Percentiles rank a stretch among this genome's conserved stretches.
Conservation (phyloP, 345 rosid genomes). For the Rhizophora apiculata region DNA sequence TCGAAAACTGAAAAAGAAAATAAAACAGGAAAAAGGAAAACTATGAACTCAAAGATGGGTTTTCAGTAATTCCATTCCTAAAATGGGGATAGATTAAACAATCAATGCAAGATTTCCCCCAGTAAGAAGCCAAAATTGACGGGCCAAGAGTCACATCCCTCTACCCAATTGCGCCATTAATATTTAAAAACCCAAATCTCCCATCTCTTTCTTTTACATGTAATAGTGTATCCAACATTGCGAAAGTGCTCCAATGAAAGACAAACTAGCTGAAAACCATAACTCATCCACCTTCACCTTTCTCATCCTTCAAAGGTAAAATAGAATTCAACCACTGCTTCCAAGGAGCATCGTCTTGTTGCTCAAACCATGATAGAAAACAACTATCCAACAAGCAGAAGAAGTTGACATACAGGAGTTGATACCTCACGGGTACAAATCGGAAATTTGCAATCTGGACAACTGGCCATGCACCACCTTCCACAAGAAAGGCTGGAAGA, state of each 20-base stretch:
- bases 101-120: background rate
- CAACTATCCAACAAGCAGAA: constrained; percentile 48
- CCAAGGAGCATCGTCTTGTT: constrained; percentile 45
- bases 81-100: background rate
- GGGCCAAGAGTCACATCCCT: background rate
- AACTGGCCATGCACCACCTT: constrained; percentile 38
- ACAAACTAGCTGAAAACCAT: background rate
- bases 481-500: constrained; percentile 28
- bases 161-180: background rate
- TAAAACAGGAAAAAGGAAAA: too few relatives aligned
- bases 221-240: background rate
- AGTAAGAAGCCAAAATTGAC: background rate
- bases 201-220: background rate
- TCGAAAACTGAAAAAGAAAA: too few relatives aligned
- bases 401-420: constrained; percentile 34
- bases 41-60: too few relatives aligned
- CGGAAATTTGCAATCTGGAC: constrained; percentile 36
- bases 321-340: constrained; percentile 32
- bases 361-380: constrained; percentile 44
- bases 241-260: background rate
- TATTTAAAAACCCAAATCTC: background rate
- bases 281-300: constrained; percentile 25
- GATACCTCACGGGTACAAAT: constrained; percentile 40
- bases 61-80: too few relatives aligned
- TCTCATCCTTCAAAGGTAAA: constrained; percentile 17